Evolutionary conservation across 495 filamentous ascomycete species (phyloP), one percentile per base, ranked within the genome.

Genomic region (Lophium mytilinum): DNA sequence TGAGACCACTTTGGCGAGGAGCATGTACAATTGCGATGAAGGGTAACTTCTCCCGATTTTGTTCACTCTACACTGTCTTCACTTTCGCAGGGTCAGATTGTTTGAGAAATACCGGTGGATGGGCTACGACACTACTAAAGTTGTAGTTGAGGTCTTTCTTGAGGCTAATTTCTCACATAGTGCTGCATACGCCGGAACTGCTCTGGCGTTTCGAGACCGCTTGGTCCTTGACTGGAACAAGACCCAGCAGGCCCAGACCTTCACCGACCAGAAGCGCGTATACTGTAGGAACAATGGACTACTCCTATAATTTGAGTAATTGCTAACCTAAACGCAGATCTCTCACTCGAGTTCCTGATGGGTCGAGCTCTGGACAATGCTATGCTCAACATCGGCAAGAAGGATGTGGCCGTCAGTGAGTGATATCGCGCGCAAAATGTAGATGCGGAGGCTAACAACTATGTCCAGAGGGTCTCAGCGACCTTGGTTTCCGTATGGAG

Each of bases 11-110:
- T 79, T 98, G 54, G 93, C 94, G 60, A 89, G 93, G 14, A 95
- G 90, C 61, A 81, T 98, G 69, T 98, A 88, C 80, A 98, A 98
- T 73, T 97, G 94, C 75, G 93, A 98, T 77, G 94, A 98, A 71
- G 68, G 82, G 68, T 83, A 64, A 56, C 75, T 67, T 7, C 40
- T 3, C 39, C 14, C 9, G 9, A 36, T 37, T 53, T 11, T 39
- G 65, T 24, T 70, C n/a, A 18, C 33, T 21, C 24, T 30, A 30
- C 24, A 30, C 24, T 30, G 24, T 30, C 24, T 30, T 30, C 24
- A 30, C 24, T 30, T 30, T 30, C 24, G 24, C 24, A 30, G 24
- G 24, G 6, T 30, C 24, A 30, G 24, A 6, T 6, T 30, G 6
- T 2, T 30, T 2, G 6, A 30, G 24, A 30, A 30, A 30, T 30